phyloP scores from a whole-genome alignment of 1,284 basidiomycete genomes.

The Cryptococcus deneoformans region DNA sequence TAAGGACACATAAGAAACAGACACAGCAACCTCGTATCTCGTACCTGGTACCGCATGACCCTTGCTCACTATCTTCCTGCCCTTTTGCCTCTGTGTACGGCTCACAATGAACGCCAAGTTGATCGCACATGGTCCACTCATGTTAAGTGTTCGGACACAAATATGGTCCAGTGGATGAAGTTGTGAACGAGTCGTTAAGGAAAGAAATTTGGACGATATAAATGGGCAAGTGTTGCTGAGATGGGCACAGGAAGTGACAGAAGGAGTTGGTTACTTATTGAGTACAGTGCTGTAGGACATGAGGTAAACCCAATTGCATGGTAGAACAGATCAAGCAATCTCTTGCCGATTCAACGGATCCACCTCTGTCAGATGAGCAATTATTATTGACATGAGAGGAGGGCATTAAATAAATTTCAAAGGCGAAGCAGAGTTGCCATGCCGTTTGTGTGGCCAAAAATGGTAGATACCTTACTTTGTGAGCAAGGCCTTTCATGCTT shows the following conservation, averaged over 20 bases:
- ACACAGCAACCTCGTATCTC: too few relatives aligned
- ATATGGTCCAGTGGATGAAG: slow-evolving; percentile 61
- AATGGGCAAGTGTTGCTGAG: slow-evolving; percentile 29
- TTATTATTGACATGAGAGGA: too few relatives aligned
- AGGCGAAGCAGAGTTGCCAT: slow-evolving; percentile 14
- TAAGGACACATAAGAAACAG: too few relatives aligned
- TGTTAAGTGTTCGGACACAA: slow-evolving; percentile 61
- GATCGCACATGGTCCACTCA: slow-evolving; percentile 63
- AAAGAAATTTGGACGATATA: slow-evolving; percentile 13
- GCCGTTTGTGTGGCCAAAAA: slow-evolving; percentile 15
- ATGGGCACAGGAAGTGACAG: slow-evolving; percentile 28
- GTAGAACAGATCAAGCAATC: slow-evolving; percentile 15
- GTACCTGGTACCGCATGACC: too few relatives aligned
- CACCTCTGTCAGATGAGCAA: slow-evolving; percentile 10
- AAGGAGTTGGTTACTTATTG: slow-evolving; percentile 39
- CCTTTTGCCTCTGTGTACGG: slow-evolving; percentile 58
- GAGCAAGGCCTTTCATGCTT: not conserved
- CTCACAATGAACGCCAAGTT: slow-evolving; percentile 61
- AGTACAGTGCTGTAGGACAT: slow-evolving; percentile 11
- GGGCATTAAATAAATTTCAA: slow-evolving; percentile 7
- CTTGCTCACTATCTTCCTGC: slow-evolving; percentile 56
- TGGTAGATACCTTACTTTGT: slow-evolving; percentile 17
- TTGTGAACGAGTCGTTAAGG: slow-evolving; percentile 56
- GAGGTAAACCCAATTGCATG: slow-evolving; percentile 13
- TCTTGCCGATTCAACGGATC: not conserved